phyloP scores from a whole-genome alignment of 257 asterid genomes.

The Nicotiana undulata region DNA sequence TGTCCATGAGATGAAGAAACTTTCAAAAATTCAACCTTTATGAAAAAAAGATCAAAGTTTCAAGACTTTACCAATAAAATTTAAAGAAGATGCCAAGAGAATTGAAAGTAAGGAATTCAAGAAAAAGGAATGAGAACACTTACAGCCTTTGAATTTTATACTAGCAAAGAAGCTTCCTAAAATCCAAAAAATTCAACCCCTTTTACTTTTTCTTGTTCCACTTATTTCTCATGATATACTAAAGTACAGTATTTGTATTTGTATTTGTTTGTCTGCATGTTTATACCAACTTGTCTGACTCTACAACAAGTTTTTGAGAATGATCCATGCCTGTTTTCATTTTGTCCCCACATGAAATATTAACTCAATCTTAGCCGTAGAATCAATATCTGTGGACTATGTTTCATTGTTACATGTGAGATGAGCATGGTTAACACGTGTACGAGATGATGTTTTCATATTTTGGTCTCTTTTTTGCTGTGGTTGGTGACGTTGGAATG shows the following conservation, averaged over 20 bases:
- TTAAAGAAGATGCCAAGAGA: not conserved
- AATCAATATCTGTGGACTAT: not conserved
- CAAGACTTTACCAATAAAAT: slow-evolving; percentile 5
- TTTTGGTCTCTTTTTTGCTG: not conserved
- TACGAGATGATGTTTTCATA: not conserved
- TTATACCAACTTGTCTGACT: slow-evolving; percentile 14
- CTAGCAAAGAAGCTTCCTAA: slow-evolving; percentile 19
- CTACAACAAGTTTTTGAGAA: not conserved
- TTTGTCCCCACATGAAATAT: not conserved
- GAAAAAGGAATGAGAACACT: slow-evolving; percentile 17
- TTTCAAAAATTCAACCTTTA: slow-evolving; percentile 14
- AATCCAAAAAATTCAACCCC: not conserved
- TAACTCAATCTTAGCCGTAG: not conserved
- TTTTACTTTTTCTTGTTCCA: slow-evolving; percentile 4
- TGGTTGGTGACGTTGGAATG: slow-evolving; percentile 10
- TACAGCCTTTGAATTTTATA: slow-evolving; percentile 15
- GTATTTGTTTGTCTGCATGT: not conserved
- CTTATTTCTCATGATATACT: not conserved
- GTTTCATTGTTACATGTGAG: not conserved
- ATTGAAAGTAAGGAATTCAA: slow-evolving; percentile 19
- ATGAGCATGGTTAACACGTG: not conserved
- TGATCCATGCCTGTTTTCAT: not conserved
- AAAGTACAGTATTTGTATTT: not conserved
- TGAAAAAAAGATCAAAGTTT: slow-evolving; percentile 23
- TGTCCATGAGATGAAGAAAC: not conserved